Conservation (phyloP, 352 stramenopile species). For the Globisporangium orthogonon region DNA sequence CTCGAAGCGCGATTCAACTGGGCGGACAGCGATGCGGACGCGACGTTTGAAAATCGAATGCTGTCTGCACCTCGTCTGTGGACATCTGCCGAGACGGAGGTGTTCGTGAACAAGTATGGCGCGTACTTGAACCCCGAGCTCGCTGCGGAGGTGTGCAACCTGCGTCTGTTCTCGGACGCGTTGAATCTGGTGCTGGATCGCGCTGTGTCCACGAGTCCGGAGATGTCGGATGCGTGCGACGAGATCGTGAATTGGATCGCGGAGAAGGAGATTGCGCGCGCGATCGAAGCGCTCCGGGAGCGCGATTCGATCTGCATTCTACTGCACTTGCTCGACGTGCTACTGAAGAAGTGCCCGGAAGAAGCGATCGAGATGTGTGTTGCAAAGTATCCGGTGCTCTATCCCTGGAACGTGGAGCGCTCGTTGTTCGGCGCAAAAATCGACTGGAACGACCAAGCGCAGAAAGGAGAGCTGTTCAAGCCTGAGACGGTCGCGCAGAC, state of each 20-base stretch:
- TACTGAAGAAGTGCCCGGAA: slow-evolving; percentile 72
- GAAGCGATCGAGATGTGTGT: slow-evolving; percentile 75
- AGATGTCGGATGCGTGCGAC: slow-evolving; percentile 67
- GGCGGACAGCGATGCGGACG: slow-evolving; percentile 5
- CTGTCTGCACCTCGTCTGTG: slow-evolving; percentile 13
- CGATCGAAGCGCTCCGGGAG: slow-evolving; percentile 37
- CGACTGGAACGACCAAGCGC: slow-evolving; percentile 29
- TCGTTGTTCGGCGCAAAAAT: slow-evolving; percentile 62
- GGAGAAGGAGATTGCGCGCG: slow-evolving; percentile 46
- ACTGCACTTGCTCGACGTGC: slow-evolving; percentile 69
- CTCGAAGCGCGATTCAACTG: slow-evolving; percentile 33
- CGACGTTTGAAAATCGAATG: slow-evolving; percentile 1
- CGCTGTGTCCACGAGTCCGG: slow-evolving; percentile 62
- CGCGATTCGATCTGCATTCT: slow-evolving; percentile 65
- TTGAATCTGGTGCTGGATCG: slow-evolving; percentile 70
- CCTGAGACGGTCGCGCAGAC: slow-evolving; percentile 40
- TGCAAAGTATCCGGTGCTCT: slow-evolving; percentile 54
- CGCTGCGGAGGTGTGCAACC: slow-evolving; percentile 73
- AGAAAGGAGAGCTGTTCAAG: slow-evolving; percentile 21
- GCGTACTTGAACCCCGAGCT: slow-evolving; percentile 82
- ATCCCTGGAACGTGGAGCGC: slow-evolving; percentile 79
- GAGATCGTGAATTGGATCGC: slow-evolving; percentile 79
- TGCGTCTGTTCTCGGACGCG: slow-evolving; percentile 51
- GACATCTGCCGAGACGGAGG: slow-evolving; percentile 46
- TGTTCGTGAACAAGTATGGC: slow-evolving; percentile 76